Evolutionary conservation across 352 stramenopile genomes (phyloP).

Genomic region (Globisporangium nunn): DNA sequence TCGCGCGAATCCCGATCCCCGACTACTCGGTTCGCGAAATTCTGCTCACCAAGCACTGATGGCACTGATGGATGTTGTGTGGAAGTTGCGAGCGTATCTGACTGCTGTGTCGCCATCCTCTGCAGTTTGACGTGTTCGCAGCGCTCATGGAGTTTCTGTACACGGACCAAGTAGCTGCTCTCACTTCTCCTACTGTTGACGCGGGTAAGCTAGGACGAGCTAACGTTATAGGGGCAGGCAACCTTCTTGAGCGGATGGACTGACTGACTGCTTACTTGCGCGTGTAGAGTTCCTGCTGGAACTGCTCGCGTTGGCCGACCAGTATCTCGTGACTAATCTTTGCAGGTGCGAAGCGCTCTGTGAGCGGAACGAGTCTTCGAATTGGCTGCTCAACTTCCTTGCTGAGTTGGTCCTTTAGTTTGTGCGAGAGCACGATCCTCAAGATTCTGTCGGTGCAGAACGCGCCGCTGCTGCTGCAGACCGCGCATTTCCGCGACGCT

Average conservation of each 20-base stretch:
- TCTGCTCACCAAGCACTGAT: not conserved
- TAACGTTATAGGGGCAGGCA: not conserved
- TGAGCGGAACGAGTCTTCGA: not conserved
- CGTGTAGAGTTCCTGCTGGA: slow-evolving; percentile 71
- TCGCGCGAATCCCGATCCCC: slow-evolving; percentile 61
- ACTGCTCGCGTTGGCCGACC: slow-evolving; percentile 74
- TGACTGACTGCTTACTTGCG: not conserved
- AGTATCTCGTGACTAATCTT: slow-evolving; percentile 72
- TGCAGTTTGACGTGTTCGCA: slow-evolving; percentile 70
- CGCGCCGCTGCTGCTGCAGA: slow-evolving; percentile 66
- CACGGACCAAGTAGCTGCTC: slow-evolving; percentile 62
- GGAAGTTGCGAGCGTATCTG: not conserved
- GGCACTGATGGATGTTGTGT: not conserved
- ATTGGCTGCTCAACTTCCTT: not conserved
- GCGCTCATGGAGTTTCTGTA: slow-evolving; percentile 88
- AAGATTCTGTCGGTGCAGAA: slow-evolving; percentile 71
- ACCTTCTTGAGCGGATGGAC: not conserved
- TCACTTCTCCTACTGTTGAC: slow-evolving; percentile 27
- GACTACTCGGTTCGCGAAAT: slow-evolving; percentile 51
- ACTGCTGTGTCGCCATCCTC: not conserved
- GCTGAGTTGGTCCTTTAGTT: slow-evolving; percentile 18
- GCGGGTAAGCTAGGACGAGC: slow-evolving; percentile 21
- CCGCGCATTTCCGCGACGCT: slow-evolving; percentile 60
- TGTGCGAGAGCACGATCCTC: slow-evolving; percentile 68
- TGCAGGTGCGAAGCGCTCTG: slow-evolving; percentile 24